These are phyloP conservation scores for Orbilia brochopaga DNA, from an alignment of 2,329 filamentous ascomycete genomes.

Conservation along the genomic window DNA sequence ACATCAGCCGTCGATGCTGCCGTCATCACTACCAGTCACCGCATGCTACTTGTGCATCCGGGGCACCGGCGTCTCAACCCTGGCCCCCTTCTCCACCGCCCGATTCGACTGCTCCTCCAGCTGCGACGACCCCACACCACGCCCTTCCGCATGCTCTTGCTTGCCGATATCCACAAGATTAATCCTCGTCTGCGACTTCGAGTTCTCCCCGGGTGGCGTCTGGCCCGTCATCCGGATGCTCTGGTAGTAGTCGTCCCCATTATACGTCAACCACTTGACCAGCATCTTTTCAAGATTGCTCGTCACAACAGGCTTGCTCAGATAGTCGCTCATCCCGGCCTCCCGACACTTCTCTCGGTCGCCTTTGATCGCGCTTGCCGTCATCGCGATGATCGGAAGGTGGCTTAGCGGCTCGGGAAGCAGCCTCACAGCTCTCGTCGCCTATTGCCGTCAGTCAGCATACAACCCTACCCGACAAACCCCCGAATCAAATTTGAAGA, in stretches of 20 bases:
- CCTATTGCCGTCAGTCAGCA: conserved; percentile 10
- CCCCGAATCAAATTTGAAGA: too few relatives aligned
- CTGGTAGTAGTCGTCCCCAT: conserved; percentile 36
- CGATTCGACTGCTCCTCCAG: background rate
- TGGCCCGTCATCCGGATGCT: conserved; percentile 44
- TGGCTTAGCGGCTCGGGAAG: conserved; percentile 60
- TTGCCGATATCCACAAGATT: conserved; percentile 26
- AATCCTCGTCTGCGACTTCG: conserved; percentile 11
- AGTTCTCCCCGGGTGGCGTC: conserved; percentile 32
- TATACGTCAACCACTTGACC: conserved; percentile 44
- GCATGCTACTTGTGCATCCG: too few relatives aligned
- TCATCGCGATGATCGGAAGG: conserved; percentile 82
- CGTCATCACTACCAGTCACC: too few relatives aligned
- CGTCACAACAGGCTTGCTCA: conserved; percentile 56
- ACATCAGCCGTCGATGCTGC: too few relatives aligned
- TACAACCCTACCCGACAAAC: too few relatives aligned
- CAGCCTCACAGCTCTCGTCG: conserved; percentile 56
- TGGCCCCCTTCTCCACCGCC: background rate
- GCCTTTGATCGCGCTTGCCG: conserved; percentile 77
- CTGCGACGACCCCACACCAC: conserved; percentile 15
- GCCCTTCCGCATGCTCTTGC: conserved; percentile 8
- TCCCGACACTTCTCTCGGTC: conserved; percentile 75
- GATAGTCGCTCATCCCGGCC: conserved; percentile 78
- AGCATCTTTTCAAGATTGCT: conserved; percentile 45
- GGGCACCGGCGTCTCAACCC: too few relatives aligned